Evolutionary conservation across 345 rosid genomes (phyloP).

Genomic region (Camelina sativa): DNA sequence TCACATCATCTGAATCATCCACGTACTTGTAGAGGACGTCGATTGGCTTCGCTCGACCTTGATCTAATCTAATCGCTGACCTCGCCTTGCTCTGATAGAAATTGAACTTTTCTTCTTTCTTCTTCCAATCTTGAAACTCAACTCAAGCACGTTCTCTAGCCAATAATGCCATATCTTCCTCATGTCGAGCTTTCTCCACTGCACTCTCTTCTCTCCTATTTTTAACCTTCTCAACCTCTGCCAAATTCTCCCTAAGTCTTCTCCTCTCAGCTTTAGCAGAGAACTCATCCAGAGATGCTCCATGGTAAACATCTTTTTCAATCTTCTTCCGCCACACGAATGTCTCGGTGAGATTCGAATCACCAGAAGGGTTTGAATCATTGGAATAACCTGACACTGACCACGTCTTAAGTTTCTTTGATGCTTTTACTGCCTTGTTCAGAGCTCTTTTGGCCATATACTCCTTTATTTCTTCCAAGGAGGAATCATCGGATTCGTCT

Average conservation of each 20-base stretch:
- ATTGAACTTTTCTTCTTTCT: slow-evolving; percentile 94
- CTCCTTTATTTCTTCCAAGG: slow-evolving; percentile 66
- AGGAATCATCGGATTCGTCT: slow-evolving; percentile 33
- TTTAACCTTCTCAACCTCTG: slow-evolving; percentile 90
- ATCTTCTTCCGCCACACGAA: slow-evolving; percentile 93
- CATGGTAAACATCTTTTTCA: slow-evolving; percentile 75
- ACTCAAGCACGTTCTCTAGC: slow-evolving; percentile 97
- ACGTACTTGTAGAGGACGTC: slow-evolving; percentile 80
- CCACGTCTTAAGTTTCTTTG: slow-evolving; percentile 76
- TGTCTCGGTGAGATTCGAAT: slow-evolving; percentile 78
- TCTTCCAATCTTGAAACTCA: slow-evolving; percentile 96
- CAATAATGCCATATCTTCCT: slow-evolving; percentile 89
- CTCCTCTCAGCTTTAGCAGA: slow-evolving; percentile 80
- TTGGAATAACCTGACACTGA: slow-evolving; percentile 83
- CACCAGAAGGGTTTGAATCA: slow-evolving; percentile 92
- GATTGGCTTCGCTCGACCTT: slow-evolving; percentile 88
- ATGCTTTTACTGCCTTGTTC: slow-evolving; percentile 72
- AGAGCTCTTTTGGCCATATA: slow-evolving; percentile 81
- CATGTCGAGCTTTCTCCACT: slow-evolving; percentile 80
- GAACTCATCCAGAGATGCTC: slow-evolving; percentile 66
- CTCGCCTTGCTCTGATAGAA: slow-evolving; percentile 91
- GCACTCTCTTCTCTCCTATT: slow-evolving; percentile 95
- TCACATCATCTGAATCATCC: slow-evolving; percentile 65
- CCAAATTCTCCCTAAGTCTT: slow-evolving; percentile 77
- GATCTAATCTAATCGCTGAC: slow-evolving; percentile 74